Evolutionary conservation across 2,329 filamentous ascomycete species (phyloP), one percentile per base, ranked within the genome.

Genomic region (Hypoxylon sp.): DNA sequence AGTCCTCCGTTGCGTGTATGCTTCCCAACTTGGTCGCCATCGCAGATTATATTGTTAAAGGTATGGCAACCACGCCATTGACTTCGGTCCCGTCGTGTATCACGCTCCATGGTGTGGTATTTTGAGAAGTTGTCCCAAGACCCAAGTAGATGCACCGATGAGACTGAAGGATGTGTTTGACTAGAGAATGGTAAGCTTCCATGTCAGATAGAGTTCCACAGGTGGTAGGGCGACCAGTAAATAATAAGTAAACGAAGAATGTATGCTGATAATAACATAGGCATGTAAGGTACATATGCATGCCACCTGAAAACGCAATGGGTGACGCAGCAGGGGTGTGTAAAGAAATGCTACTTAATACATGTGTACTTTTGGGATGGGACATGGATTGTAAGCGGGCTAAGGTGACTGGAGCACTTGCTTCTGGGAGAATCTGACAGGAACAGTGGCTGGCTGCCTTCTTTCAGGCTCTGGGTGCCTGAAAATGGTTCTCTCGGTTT

Each of bases 91-190:
- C 92, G 89, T 77, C 92, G 89, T 71, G 82, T 83, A 81, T 98
- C 95, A 74, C 90, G 88, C 78, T 95, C 89, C 90, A 98, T 94
- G 50, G 84, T 84, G 84, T 97, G 95, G 54, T 89, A 84, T 76
- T 87, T 89, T 67, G 86, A 85, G 81, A 98, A 98, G 83, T 97
- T 97, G 83, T 98, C 94, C 95, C 95, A 98, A 71, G 94, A 97
- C 70, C 95, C 95, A 74, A 96, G 86, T 50, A 98, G 86, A 77
- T 92, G 90, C 72, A 98, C 92, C 48, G 91, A 91, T 70, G 86
- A 85, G 70, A 90, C 86, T 57, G 87, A 85, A 71, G 87, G 85
- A 73, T 86, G 79, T 60, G 89, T 90, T 81, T 87, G 85, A 76
- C 89, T 91, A 78, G 63, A 65, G 51, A 64, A 13, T 63, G 62